phyloP scores from a whole-genome alignment of 2,329 filamentous ascomycete genomes.

The Tolypocladium nubicola region DNA sequence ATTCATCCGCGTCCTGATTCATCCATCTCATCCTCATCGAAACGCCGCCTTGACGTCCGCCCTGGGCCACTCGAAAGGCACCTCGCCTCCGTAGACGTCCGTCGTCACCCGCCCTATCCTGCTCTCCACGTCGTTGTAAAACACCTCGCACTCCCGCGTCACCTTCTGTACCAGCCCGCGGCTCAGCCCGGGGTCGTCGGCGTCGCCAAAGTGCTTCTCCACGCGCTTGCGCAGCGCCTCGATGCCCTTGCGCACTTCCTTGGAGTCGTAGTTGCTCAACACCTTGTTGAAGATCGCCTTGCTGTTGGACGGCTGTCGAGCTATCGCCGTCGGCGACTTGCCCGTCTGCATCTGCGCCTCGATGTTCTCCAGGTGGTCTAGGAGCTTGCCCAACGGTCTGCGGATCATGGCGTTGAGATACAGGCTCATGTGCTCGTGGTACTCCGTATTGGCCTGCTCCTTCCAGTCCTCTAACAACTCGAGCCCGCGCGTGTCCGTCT shows the following conservation, averaged over 20 bases:
- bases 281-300: conserved; percentile 80
- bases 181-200: conserved; percentile 61
- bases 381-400: conserved; percentile 75
- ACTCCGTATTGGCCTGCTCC: conserved; percentile 64
- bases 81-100: conserved; percentile 54
- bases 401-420: conserved; percentile 86
- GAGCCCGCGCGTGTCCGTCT: conserved; percentile 67
- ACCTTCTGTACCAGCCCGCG: conserved; percentile 47
- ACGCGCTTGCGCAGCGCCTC: conserved; percentile 82
- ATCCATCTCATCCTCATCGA: conserved; percentile 10
- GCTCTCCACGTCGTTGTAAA: conserved; percentile 51
- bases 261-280: conserved; percentile 66
- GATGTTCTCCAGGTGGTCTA: conserved; percentile 86
- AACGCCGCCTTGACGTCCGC: conserved; percentile 53
- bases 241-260: conserved; percentile 82
- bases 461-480: conserved; percentile 76
- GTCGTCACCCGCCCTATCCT: conserved; percentile 49
- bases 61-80: conserved; percentile 56
- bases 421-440: conserved; percentile 75
- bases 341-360: conserved; percentile 58
- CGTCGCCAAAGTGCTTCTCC: conserved; percentile 94
- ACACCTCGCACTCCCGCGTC: conserved; percentile 49
- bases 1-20: neutral
- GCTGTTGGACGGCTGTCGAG: conserved; percentile 72
- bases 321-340: conserved; percentile 53